phyloP scores from a whole-genome alignment of 2,329 filamentous ascomycete genomes.

The Daldinia eschscholtzii region DNA sequence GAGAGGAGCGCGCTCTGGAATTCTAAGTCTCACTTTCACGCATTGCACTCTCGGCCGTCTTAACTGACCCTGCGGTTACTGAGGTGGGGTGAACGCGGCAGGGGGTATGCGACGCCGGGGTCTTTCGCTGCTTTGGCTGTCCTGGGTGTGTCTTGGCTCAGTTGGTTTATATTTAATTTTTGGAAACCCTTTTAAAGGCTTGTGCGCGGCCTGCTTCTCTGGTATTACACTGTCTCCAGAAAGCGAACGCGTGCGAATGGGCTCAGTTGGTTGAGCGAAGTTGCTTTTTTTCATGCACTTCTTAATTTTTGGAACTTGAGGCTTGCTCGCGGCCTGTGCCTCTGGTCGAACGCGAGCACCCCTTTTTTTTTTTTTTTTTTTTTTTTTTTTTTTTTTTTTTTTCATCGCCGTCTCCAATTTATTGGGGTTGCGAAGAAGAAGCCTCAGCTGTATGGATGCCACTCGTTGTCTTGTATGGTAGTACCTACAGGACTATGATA shows the following conservation, averaged over 20 bases:
- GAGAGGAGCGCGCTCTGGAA: slow-evolving; percentile 25
- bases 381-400: neutral
- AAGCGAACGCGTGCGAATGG: neutral
- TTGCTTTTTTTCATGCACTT: neutral
- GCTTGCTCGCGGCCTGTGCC: slow-evolving; percentile 13
- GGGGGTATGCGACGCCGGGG: slow-evolving; percentile 35
- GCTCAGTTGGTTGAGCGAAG: neutral
- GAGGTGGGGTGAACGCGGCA: slow-evolving; percentile 30
- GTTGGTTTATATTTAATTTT: slow-evolving; percentile 2
- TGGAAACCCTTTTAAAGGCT: neutral
- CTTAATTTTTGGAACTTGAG: slow-evolving; percentile 18
- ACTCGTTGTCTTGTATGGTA: too few relatives aligned
- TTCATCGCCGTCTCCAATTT: slow-evolving; percentile 1
- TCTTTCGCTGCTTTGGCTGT: slow-evolving; percentile 41
- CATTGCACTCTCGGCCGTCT: slow-evolving; percentile 31
- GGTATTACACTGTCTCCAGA: slow-evolving; percentile 33
- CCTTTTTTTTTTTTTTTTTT: slow-evolving; percentile 11
- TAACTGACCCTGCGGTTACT: slow-evolving; percentile 31
- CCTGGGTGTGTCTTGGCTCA: slow-evolving; percentile 23
- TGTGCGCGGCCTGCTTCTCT: slow-evolving; percentile 1
- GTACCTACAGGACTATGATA: neutral
- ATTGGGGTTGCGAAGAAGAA: slow-evolving; percentile 2
- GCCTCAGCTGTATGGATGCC: neutral
- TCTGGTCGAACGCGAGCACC: slow-evolving; percentile 16
- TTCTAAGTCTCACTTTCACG: neutral